These are phyloP conservation scores for Colletotrichum echinochloae DNA, from an alignment of 2,329 filamentous ascomycete species.

Conservation along the genomic window DNA sequence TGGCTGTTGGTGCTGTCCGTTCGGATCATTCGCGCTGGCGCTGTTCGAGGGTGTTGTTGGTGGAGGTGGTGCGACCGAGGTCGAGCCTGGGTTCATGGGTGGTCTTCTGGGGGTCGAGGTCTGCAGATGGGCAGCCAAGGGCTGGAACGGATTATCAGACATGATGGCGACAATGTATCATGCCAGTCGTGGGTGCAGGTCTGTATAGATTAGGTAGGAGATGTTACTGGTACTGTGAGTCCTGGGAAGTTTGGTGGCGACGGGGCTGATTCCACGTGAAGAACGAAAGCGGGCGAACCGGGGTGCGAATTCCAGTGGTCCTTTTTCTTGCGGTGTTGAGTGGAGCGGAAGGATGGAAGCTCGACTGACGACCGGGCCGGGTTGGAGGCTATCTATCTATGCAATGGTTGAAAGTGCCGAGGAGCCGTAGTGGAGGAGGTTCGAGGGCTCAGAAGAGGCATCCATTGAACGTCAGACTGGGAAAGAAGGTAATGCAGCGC, in stretches of 20 bases:
- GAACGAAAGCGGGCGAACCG: conserved; percentile 10
- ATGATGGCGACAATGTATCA: conserved; percentile 42
- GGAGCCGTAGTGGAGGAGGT: conserved; percentile 6
- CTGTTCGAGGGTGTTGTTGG: conserved; percentile 26
- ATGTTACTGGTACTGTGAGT: conserved; percentile 26
- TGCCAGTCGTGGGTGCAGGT: conserved; percentile 23
- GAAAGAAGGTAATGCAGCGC: not conserved
- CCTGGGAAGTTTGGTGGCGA: conserved; percentile 32
- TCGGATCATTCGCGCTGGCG: conserved; percentile 31
- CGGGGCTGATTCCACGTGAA: conserved; percentile 37
- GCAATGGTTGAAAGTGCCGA: conserved; percentile 8
- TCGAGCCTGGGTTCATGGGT: conserved; percentile 35
- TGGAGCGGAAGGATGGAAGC: conserved; percentile 22
- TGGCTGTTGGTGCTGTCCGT: conserved; percentile 38
- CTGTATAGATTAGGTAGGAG: conserved; percentile 20
- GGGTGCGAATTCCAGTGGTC: conserved; percentile 5
- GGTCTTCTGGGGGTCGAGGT: conserved; percentile 27
- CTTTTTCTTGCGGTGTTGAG: conserved; percentile 12
- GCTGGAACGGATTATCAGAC: conserved; percentile 50
- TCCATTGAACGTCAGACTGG: not conserved
- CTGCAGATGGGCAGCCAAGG: conserved; percentile 42
- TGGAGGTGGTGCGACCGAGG: conserved; percentile 35
- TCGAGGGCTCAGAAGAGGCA: not conserved
- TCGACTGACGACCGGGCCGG: conserved; percentile 10
- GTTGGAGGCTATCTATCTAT: conserved; percentile 1